Conservation (phyloP, 1,139 yeast genomes). For the Pichia sp. region DNA sequence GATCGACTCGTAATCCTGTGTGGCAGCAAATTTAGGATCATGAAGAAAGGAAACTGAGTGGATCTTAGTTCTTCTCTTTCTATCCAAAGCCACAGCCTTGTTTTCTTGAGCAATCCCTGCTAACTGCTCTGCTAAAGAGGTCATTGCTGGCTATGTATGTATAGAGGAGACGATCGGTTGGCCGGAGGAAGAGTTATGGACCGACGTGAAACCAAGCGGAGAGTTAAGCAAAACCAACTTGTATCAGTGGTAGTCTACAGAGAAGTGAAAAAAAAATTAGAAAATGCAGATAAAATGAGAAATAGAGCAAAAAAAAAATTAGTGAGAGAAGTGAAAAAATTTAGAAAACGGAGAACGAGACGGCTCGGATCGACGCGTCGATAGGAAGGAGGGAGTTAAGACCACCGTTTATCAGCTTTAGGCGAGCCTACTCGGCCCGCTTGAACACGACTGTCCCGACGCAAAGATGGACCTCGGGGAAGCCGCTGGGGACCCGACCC, state of each 20-base stretch:
- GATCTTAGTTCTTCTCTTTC: conserved; percentile 78
- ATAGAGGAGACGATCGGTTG: neutral
- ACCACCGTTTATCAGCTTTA: too few relatives aligned
- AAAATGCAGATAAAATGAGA: too few relatives aligned
- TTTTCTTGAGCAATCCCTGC: conserved; percentile 63
- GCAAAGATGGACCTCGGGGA: conserved; percentile 18
- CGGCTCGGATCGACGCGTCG: neutral
- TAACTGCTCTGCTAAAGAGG: conserved; percentile 79
- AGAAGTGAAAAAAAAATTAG: too few relatives aligned
- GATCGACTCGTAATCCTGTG: conserved; percentile 86
- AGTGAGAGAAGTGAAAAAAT: neutral
- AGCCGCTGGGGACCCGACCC: conserved; percentile 16
- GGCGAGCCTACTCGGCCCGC: conserved; percentile 5
- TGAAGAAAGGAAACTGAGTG: conserved; percentile 86
- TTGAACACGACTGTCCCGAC: conserved; percentile 23
- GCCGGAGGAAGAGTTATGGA: neutral
- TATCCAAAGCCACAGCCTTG: conserved; percentile 75
- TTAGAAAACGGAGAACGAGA: too few relatives aligned
- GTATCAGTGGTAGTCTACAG: too few relatives aligned
- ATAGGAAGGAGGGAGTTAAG: too few relatives aligned
- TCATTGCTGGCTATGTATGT: conserved; percentile 17
- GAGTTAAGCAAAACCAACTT: too few relatives aligned
- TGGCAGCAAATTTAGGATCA: conserved; percentile 81
- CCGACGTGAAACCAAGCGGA: neutral
- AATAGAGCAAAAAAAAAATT: neutral